Evolutionary conservation across 306 rosid species (phyloP), one percentile per base, ranked within the genome.

Genomic region (Medicago arabica): DNA sequence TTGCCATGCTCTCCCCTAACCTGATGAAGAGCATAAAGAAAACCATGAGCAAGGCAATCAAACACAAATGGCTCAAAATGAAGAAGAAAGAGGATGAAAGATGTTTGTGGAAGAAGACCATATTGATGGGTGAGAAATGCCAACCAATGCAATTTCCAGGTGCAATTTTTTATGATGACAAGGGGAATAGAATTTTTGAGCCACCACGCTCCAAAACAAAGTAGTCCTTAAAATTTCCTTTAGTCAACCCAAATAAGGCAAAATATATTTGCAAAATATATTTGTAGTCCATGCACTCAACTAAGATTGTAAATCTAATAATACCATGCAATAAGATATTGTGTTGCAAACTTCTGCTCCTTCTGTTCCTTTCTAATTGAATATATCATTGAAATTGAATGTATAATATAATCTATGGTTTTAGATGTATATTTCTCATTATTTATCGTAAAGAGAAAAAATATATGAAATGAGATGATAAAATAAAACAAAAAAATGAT

Each of bases 81-180:
- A 67, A 71, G 78, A 46, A 69, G 3, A 58, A 53, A 17, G 67
- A 65, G 31, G 68, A 49, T 17, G 90, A 87, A 2, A 31, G 6
- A 16, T 75, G 91, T 25, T 51, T 87, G 67, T 87, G 91, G 88
- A 84, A 85, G 74, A 85, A 79, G 80, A 69, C 72, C 49, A 85
- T 82, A 44, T 71, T 83, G 79, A 80, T 87, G 87, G 91, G 91
- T 41, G 87, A 82, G 44, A 87, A 77, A 59, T 87, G 87, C 40
- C 75, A 70, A 39, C 88, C 88, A 0, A 62, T 82, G 2, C 28
- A 78, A 53, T 84, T 84, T 71, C 15, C 90, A 14, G 90, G 85
- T 19, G 85, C 68, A 21, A 66, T 85, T 34, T 80, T 82, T 75
- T 82, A 84, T 67, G 88, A 84, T 21, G 58, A 57, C 38, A 38